phyloP scores from a whole-genome alignment of 139 green algal species.

The Chlamydomonas incerta region DNA sequence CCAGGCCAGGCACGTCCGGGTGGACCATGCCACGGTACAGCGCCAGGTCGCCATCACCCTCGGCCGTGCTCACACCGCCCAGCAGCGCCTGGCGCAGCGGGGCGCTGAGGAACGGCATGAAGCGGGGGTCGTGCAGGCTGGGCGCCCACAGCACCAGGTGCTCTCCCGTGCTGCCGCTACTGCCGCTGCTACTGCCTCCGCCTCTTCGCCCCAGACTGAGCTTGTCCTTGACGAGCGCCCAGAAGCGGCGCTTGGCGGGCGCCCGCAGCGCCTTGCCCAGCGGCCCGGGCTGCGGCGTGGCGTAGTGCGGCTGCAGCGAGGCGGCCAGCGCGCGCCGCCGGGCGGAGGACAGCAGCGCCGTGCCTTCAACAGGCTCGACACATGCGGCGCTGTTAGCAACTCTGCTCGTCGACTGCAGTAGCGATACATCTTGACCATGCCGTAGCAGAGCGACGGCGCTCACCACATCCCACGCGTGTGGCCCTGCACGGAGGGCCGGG shows the following conservation, averaged over 20 bases:
- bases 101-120: conserved; percentile 14
- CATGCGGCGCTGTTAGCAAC: too few species aligned
- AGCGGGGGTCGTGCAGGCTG: conserved; percentile 9
- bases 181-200: too few species aligned
- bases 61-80: background rate
- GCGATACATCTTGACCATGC: too few species aligned
- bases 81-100: background rate
- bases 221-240: conserved; percentile 4
- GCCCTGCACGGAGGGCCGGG: too few species aligned
- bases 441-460: too few species aligned
- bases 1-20: background rate
- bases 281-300: background rate
- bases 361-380: too few species aligned
- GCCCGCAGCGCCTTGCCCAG: background rate
- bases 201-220: background rate
- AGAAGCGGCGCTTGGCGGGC: conserved; percentile 35
- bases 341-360: background rate
- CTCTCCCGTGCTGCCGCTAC: background rate
- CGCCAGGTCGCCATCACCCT: background rate
- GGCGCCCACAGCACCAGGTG: conserved; percentile 13
- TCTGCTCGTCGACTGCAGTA: too few species aligned
- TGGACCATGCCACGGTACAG: conserved; percentile 18
- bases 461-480: too few species aligned
- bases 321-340: conserved; percentile 3
- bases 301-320: conserved; percentile 25